phyloP scores from a whole-genome alignment of 2,329 filamentous ascomycete genomes.

The Dichotomopilus funicola region DNA sequence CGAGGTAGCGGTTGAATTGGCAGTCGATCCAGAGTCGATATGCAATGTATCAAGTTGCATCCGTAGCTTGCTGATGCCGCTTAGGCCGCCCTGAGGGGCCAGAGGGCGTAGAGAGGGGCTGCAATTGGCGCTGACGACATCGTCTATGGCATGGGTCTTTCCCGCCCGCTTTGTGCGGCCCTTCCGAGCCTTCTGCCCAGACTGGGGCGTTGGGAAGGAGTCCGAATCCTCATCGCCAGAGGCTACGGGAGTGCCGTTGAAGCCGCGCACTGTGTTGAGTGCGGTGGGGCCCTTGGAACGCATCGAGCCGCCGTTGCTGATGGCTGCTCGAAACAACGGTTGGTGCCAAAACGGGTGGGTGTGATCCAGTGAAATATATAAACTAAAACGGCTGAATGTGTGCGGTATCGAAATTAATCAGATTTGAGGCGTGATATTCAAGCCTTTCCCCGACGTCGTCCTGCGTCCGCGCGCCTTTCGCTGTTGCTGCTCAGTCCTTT shows the following conservation, averaged over 20 bases:
- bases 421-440: constrained; percentile 29
- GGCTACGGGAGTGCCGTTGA: constrained; percentile 45
- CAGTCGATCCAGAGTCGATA: constrained; percentile 53
- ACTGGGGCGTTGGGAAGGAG: constrained; percentile 29
- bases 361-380: background rate
- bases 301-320: constrained; percentile 31
- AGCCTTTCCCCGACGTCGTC: constrained; percentile 52
- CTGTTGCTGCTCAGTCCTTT: constrained; percentile 43
- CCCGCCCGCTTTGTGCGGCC: constrained; percentile 8
- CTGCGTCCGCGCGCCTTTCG: constrained; percentile 50
- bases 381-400: background rate
- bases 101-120: constrained; percentile 50
- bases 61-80: constrained; percentile 77
- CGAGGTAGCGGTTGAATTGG: constrained; percentile 22
- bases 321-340: background rate
- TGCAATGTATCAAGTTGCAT: constrained; percentile 73
- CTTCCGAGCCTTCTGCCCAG: constrained; percentile 16
- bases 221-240: constrained; percentile 56
- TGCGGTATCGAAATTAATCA: too few species aligned
- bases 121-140: constrained; percentile 57
- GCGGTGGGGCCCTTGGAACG: constrained; percentile 43
- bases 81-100: constrained; percentile 47
- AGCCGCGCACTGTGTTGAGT: constrained; percentile 51
- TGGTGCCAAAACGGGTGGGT: background rate
- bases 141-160: constrained; percentile 40